Percentiles rank a stretch among this genome's conserved stretches.
Conservation (phyloP, 768 basidiomycete species). For the Lyophyllum shimeji region DNA sequence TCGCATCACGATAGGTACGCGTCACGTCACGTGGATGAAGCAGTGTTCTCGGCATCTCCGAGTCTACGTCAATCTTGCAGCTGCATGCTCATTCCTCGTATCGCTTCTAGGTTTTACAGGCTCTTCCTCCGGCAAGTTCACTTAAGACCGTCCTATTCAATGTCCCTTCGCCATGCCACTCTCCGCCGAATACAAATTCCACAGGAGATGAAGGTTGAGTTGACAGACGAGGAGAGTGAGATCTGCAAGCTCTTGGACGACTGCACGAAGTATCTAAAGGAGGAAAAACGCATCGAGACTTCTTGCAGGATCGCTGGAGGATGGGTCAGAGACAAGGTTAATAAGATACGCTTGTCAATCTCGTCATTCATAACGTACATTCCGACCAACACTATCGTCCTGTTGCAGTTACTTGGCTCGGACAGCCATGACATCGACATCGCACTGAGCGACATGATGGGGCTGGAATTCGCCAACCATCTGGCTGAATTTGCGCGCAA, state of each 20-base stretch:
- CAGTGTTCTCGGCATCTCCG: no score
- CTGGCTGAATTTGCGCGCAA: constrained; percentile 61
- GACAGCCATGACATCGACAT: constrained; percentile 93
- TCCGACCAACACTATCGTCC: constrained; percentile 7
- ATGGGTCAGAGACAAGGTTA: constrained; percentile 98
- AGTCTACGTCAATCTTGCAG: no score
- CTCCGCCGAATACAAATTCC: constrained; percentile 20
- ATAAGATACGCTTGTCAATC: constrained; percentile 6
- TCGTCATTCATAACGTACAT: neutral
- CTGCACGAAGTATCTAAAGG: constrained; percentile 59
- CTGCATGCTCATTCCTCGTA: constrained; percentile 6
- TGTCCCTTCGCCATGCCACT: constrained; percentile 11
- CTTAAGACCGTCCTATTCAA: constrained; percentile 2
- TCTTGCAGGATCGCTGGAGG: constrained; percentile 94
- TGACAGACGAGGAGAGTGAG: constrained; percentile 66
- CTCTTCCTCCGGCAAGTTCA: neutral
- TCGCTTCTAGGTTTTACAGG: neutral
- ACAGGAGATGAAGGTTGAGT: constrained; percentile 39
- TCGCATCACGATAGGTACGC: no score
- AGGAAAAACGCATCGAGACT: constrained; percentile 51
- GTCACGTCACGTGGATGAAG: no score
- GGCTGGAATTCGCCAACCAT: constrained; percentile 80
- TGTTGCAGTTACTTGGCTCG: constrained; percentile 68
- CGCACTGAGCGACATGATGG: constrained; percentile 87
- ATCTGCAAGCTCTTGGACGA: constrained; percentile 81